Evolutionary conservation across 139 green algal species (phyloP).

Genomic region (Edaphochlamys debaryana): DNA sequence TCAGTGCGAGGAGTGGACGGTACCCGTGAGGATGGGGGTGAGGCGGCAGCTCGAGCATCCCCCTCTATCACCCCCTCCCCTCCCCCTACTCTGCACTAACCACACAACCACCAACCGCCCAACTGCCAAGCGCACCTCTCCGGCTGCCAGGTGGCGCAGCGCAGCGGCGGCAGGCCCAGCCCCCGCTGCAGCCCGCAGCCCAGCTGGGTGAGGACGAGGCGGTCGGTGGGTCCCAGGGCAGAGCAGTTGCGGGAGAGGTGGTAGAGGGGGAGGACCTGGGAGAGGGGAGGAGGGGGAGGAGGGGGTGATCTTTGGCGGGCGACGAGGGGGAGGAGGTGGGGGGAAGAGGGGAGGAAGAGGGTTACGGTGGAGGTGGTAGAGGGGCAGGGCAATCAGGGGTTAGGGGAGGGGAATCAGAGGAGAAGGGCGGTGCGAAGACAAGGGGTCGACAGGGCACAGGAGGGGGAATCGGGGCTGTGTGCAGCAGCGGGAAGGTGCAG

Average conservation of each 20-base stretch:
- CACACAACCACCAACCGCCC: neutral
- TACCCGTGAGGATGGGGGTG: no score
- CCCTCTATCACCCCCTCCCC: neutral
- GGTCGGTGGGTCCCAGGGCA: constrained; percentile 39
- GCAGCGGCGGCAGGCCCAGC: constrained; percentile 51
- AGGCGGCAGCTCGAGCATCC: no score
- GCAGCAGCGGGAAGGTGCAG: no score
- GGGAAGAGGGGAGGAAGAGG: neutral
- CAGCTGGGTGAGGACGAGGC: constrained; percentile 34
- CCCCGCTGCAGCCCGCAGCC: constrained; percentile 17
- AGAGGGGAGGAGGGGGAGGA: neutral
- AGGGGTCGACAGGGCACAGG: neutral
- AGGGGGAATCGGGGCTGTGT: no score
- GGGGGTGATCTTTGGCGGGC: neutral
- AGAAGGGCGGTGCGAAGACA: neutral
- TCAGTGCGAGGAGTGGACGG: no score
- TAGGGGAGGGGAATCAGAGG: no score
- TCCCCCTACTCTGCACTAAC: neutral
- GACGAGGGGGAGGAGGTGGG: neutral
- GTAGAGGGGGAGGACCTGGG: constrained; percentile 60
- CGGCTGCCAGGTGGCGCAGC: constrained; percentile 48
- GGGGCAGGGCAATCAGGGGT: neutral
- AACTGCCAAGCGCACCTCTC: constrained; percentile 8
- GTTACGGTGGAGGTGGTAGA: neutral
- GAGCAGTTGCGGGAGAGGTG: constrained; percentile 59